Base-by-base conservation (phyloP, 2,329 filamentous ascomycete genomes). In the Davidsoniella neocaledoniae region DNA sequence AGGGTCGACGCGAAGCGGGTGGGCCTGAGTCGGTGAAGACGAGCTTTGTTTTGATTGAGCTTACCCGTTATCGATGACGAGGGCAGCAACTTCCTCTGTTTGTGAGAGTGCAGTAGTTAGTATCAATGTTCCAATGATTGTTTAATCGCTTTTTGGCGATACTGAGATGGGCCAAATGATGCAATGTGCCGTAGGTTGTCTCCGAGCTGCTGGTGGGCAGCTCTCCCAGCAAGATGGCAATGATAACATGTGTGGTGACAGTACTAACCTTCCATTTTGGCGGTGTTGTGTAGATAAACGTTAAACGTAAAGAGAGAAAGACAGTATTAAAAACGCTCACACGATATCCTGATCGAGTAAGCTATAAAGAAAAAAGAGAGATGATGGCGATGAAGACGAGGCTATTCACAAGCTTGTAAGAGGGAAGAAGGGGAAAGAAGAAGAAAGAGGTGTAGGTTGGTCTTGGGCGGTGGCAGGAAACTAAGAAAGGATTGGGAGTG, bases 31-130 rank as follows among this genome's bases (percentile, higher is more conserved):
- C 63, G 65, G 65, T 66, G 64, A 67, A 55, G 57, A 54, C 53
- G 53, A 56, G 61, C 60, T 60, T 58, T 61, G 25, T 45, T 43
- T 23, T 42, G 59, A 59, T 58, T 36, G 63, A 72, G 76, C 88
- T 86, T 90, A 98, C 91, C 91, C 91, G 96, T 98, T 98, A 88
- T 98, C 91, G 76, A 98, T 96, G 74, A 98, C 91, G 86, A 98
- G 88, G 73, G 91, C 91, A 72, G 91, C 91, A 74, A 98, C 91
- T 86, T 98, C 91, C 81, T 98, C 91, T 96, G 68, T 54, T 36
- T 19, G 6, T n/a, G 14, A 44, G 16, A 29, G 25, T 26, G 40
- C 16, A 50, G 41, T 38, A 16, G 25, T 26, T 33, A 48, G 46
- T 14, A 17, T 42, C 29, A 16, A 29, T 37, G 10, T 49, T 38